These are phyloP conservation scores for Piper longum DNA, from an alignment of 164 flowering plant genomes.

Conservation along the genomic window DNA sequence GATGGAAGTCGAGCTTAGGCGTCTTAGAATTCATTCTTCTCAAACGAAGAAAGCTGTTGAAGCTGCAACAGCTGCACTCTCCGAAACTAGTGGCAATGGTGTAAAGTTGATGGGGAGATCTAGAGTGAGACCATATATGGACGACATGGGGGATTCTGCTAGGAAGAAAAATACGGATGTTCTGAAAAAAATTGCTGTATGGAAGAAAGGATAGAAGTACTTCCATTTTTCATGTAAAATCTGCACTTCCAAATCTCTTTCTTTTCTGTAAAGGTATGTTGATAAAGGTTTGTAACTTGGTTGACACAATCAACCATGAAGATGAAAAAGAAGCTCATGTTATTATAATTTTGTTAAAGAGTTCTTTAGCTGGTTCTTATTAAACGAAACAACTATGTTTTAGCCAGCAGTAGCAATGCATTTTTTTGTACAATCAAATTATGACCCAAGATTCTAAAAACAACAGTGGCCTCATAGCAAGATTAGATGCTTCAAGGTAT, in stretches of 20 bases:
- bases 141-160: conserved; percentile 45
- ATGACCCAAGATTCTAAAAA: too few species aligned
- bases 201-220: conserved; percentile 79
- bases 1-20: conserved; percentile 77
- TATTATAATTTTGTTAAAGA: too few species aligned
- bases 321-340: too few species aligned
- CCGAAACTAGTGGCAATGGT: conserved; percentile 32
- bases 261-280: too few species aligned
- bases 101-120: conserved; percentile 39
- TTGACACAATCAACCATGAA: too few species aligned
- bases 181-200: conserved; percentile 76
- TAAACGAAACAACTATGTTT: too few species aligned
- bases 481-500: too few species aligned
- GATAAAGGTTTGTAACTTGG: too few species aligned
- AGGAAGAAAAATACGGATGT: conserved; percentile 70
- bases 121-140: conserved; percentile 22
- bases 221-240: neutral
- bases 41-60: conserved; percentile 99
- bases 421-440: too few species aligned
- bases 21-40: conserved; percentile 76
- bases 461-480: too few species aligned
- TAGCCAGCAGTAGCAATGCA: too few species aligned
- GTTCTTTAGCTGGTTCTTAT: too few species aligned
- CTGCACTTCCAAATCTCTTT: neutral
- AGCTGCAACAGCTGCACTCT: conserved; percentile 81